These are phyloP conservation scores for Pestalotiopsis sp. DNA, from an alignment of 2,329 filamentous ascomycete species.

Conservation along the genomic window DNA sequence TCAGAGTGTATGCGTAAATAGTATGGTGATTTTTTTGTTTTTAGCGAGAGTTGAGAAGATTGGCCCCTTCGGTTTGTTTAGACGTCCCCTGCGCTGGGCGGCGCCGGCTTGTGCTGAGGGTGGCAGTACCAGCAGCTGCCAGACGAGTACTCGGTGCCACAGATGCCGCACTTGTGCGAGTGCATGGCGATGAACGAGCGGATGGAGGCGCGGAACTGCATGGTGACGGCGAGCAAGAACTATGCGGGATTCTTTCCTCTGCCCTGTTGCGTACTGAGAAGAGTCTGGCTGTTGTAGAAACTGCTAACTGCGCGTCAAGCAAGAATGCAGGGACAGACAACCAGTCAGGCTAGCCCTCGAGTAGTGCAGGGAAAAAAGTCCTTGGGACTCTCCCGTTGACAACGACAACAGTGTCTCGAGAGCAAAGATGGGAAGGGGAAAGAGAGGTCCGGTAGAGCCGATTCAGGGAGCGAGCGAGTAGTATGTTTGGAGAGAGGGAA, in stretches of 20 bases:
- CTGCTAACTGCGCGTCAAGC: neutral
- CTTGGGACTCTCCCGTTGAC: neutral
- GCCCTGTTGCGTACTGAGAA: neutral
- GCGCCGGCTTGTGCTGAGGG: conserved; percentile 30
- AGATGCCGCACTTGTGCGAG: conserved; percentile 35
- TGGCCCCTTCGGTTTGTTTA: neutral
- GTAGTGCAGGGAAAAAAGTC: neutral
- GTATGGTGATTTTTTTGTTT: neutral
- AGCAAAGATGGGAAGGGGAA: neutral
- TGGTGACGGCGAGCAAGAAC: neutral
- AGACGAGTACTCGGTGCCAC: conserved; percentile 35
- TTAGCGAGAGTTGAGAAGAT: neutral
- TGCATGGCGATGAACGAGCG: conserved; percentile 26
- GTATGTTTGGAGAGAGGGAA: neutral
- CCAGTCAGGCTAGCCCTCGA: neutral
- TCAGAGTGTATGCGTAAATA: neutral
- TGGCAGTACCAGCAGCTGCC: conserved; percentile 39
- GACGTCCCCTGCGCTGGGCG: neutral
- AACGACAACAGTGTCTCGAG: neutral
- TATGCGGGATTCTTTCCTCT: neutral
- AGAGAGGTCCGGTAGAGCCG: neutral
- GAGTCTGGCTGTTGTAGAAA: neutral
- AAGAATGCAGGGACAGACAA: neutral
- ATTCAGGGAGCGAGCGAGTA: neutral
- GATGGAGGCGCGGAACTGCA: conserved; percentile 4